Evolutionary conservation across 2,329 filamentous ascomycete species (phyloP).

Genomic region (Colletotrichum chlorophyti): DNA sequence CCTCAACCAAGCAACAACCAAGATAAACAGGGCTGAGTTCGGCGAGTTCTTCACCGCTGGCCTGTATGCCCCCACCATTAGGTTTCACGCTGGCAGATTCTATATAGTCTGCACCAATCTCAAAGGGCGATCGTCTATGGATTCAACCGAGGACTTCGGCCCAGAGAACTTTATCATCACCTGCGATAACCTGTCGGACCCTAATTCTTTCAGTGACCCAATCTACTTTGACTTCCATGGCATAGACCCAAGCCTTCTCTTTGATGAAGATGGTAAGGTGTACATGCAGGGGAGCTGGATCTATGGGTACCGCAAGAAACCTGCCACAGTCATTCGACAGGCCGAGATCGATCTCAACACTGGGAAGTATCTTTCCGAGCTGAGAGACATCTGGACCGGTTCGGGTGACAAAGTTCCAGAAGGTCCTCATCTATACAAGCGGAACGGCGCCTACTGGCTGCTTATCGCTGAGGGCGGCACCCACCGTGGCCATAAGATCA

Average conservation of each 20-base stretch:
- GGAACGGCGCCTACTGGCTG: conserved; percentile 45
- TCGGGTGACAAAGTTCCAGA: conserved; percentile 36
- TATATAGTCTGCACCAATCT: conserved; percentile 37
- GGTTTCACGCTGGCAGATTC: conserved; percentile 32
- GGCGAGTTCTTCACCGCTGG: conserved; percentile 17
- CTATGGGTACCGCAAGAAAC: neutral
- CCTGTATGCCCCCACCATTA: conserved; percentile 35
- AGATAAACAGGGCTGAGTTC: no score
- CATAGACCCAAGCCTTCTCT: conserved; percentile 57
- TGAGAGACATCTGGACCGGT: conserved; percentile 28
- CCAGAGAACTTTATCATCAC: conserved; percentile 34
- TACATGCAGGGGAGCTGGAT: conserved; percentile 39
- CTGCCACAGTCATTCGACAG: conserved; percentile 27
- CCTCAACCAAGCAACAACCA: neutral
- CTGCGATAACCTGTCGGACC: no score
- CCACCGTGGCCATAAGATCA: conserved; percentile 34
- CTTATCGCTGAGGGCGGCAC: conserved; percentile 50
- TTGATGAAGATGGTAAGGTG: conserved; percentile 43
- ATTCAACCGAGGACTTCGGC: neutral
- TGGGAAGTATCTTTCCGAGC: conserved; percentile 31
- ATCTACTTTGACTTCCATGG: conserved; percentile 45
- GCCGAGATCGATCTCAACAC: conserved; percentile 33
- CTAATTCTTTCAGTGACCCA: conserved; percentile 39
- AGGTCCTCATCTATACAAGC: conserved; percentile 44
- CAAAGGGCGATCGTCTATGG: no score